Evolutionary conservation across 805 yeast genomes (phyloP), one percentile per base, ranked within the genome.

Genomic region (Nakazawaea laoshanensis): DNA sequence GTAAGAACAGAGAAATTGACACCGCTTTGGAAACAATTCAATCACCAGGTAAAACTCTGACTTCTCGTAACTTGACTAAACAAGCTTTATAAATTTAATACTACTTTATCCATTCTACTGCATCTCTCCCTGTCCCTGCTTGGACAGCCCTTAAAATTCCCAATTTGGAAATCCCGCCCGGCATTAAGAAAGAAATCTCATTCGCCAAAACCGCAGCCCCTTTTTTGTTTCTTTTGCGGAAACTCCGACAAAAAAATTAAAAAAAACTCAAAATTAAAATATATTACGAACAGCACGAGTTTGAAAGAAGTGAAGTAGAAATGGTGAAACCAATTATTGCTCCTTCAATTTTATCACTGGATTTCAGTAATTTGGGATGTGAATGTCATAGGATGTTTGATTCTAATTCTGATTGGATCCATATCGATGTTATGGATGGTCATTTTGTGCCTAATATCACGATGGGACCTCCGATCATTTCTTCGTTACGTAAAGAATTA

Each of bases 341-440:
- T 7, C 98, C 98, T 16, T 86, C 96, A 19, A 83, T 92, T 38
- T 71, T 92, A 36, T 92, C 97, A 5, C 81, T 88, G 27, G 95
- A 92, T 55, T 92, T 89, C 51, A 78, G 96, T 44, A 73, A 85
- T 46, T 61, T 92, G 40, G 96, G 94, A 31, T 74, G 86, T 44
- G 89, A 88, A 42, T 85, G 96, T 58, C 81, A 80, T 50, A 67
- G 70, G 38, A 81, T 88, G 61, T 76, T 85, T 50, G 71, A 74
- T 33, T 67, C 80, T 36, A 80, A 83, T 16, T 94, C 96, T 14
- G 95, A 89, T 49, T 92, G 99, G 99, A 76, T 92, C 41, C 99
- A 92, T 58, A 76, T 92, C 33, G 99, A 92, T 58, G 89, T 92
- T 30, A 92, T 92, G 99, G 99, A 92, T 55, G 98, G 98, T 30